Evolutionary conservation across 139 green algal species (phyloP).

Genomic region (Chlamydomonas schloesseri): DNA sequence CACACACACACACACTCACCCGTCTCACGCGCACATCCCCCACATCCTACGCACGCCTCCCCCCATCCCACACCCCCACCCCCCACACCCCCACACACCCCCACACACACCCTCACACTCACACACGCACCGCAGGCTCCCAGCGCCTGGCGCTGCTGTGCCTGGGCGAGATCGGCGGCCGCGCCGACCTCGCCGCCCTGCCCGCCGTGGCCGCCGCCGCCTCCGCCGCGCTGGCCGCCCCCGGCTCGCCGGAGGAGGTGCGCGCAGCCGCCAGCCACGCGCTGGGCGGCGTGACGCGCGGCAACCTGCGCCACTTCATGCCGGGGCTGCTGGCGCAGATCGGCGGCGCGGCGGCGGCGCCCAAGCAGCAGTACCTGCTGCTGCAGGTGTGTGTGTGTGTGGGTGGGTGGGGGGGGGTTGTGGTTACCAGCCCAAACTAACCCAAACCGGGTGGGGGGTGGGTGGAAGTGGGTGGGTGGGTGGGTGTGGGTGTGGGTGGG

Average conservation of each 20-base stretch:
- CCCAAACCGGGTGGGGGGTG: no score
- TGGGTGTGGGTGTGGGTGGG: no score
- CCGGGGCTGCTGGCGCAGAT: conserved; percentile 81
- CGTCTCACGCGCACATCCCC: no score
- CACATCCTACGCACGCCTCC: no score
- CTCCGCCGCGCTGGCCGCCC: conserved; percentile 52
- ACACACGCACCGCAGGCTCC: not conserved
- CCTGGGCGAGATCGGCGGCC: conserved; percentile 88
- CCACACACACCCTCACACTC: not conserved
- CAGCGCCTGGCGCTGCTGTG: conserved; percentile 87
- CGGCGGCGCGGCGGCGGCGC: conserved; percentile 27
- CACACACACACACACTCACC: no score
- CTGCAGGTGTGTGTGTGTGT: conserved; percentile 83
- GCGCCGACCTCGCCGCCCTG: conserved; percentile 75
- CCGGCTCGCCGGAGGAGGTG: conserved; percentile 75
- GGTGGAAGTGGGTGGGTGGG: not conserved
- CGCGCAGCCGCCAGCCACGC: conserved; percentile 85
- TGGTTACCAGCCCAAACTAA: no score
- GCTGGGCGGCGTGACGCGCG: conserved; percentile 83
- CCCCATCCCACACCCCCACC: not conserved
- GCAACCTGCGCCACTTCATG: conserved; percentile 86
- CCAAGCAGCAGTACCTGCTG: conserved; percentile 79
- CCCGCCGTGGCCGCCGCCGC: conserved; percentile 55
- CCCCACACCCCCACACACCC: not conserved
- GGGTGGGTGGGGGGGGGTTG: conserved; percentile 42